Percentiles rank a stretch among this genome's conserved stretches.
phyloP scores from a whole-genome alignment of 257 asterid genomes.

The Solanum paucissectum region DNA sequence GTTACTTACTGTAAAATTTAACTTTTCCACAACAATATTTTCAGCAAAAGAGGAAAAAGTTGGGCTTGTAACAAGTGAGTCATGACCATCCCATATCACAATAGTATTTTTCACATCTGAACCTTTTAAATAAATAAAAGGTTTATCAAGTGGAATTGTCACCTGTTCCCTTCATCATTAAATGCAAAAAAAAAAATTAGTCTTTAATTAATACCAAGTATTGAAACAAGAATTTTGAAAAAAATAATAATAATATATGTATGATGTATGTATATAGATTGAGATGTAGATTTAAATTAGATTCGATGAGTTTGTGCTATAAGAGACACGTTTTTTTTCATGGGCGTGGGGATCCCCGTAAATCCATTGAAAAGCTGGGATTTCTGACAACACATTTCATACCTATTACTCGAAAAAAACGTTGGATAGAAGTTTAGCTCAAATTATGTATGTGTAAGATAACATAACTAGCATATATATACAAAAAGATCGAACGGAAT shows the following conservation, averaged over 20 bases:
- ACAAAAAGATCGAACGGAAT: not conserved
- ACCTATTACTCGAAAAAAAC: not conserved
- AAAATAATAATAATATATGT: not conserved
- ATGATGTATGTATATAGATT: not conserved
- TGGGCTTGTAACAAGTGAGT: constrained; percentile 10
- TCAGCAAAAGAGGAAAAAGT: constrained; percentile 36
- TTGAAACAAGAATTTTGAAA: not conserved
- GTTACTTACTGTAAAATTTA: constrained; percentile 9
- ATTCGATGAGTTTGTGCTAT: not conserved
- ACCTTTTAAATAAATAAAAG: constrained; percentile 39
- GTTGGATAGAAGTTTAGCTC: not conserved
- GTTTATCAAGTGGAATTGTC: constrained; percentile 25
- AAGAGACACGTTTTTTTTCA: not conserved
- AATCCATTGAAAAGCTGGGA: not conserved
- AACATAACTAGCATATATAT: not conserved
- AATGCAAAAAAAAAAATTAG: not conserved
- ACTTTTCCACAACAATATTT: constrained; percentile 11
- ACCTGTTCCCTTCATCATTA: constrained; percentile 27
- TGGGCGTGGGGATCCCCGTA: not conserved
- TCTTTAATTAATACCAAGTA: too few species aligned
- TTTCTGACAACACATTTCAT: not conserved
- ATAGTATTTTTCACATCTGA: constrained; percentile 15
- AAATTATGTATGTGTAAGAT: too few species aligned
- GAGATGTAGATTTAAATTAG: not conserved
- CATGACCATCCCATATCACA: constrained; percentile 21